A percentile compares a stretch with the other conserved stretches of the same genome.
Conservation (phyloP, 2,329 filamentous ascomycete species). For the Neofusicoccum ribis region DNA sequence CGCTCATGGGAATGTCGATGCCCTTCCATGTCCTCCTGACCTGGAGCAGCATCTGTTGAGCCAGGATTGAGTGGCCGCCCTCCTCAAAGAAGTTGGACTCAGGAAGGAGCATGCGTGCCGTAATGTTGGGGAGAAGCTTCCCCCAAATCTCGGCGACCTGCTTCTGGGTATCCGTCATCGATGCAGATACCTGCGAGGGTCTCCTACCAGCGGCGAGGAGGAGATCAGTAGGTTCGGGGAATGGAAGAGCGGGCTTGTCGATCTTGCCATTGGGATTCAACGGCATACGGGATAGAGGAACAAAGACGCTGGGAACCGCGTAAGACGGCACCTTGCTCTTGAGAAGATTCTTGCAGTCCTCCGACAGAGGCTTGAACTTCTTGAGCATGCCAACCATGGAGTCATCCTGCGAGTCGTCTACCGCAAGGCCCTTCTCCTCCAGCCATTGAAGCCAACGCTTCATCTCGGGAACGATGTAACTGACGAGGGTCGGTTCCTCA, state of each 20-base stretch:
- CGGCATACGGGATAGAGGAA: constrained; percentile 70
- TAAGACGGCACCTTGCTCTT: constrained; percentile 72
- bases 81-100: constrained; percentile 73
- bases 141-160: constrained; percentile 73
- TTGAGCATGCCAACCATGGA: constrained; percentile 56
- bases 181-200: constrained; percentile 44
- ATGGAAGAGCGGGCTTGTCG: constrained; percentile 76
- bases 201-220: constrained; percentile 56
- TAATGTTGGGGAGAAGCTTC: constrained; percentile 65
- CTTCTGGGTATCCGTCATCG: constrained; percentile 61
- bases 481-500: constrained; percentile 83
- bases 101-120: constrained; percentile 65
- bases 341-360: constrained; percentile 66
- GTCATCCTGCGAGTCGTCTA: constrained; percentile 42
- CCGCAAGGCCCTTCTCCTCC: constrained; percentile 39
- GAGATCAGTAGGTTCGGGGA: constrained; percentile 72
- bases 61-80: constrained; percentile 78
- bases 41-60: constrained; percentile 76
- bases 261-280: constrained; percentile 83
- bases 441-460: constrained; percentile 72
- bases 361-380: constrained; percentile 61
- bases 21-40: constrained; percentile 63
- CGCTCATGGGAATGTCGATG: constrained; percentile 68
- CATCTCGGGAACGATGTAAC: constrained; percentile 84
- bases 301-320: constrained; percentile 73